A percentile compares a stretch with the other conserved stretches of the same genome.
These are phyloP conservation scores for Phytopythium kandeliae DNA, from an alignment of 352 stramenopile genomes.

Conservation along the genomic window DNA sequence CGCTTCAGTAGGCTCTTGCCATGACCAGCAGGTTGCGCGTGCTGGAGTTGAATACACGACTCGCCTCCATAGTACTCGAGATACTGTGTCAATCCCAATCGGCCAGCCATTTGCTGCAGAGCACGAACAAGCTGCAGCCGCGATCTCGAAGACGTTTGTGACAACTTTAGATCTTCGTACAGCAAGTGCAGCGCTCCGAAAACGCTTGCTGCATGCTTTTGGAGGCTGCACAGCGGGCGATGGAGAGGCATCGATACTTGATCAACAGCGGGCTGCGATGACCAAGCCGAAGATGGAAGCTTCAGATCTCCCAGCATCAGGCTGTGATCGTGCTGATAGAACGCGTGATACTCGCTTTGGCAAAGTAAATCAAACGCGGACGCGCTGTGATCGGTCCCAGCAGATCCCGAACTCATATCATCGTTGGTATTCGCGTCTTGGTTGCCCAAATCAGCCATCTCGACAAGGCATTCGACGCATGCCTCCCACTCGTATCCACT, in stretches of 20 bases:
- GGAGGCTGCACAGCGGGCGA: not conserved
- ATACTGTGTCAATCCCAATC: conserved; percentile 27
- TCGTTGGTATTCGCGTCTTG: not conserved
- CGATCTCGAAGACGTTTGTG: conserved; percentile 18
- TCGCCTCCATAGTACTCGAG: conserved; percentile 49
- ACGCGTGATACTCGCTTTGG: conserved; percentile 31
- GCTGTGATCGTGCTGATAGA: conserved; percentile 37
- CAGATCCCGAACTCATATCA: not conserved
- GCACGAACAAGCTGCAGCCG: conserved; percentile 33
- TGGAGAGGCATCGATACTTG: not conserved
- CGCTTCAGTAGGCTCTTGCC: not conserved
- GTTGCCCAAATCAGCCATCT: not conserved
- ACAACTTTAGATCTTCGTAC: conserved; percentile 67
- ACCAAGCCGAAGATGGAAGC: conserved; percentile 7
- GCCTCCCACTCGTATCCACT: conserved; percentile 1
- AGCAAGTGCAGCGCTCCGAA: conserved; percentile 59
- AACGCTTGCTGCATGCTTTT: conserved; percentile 9
- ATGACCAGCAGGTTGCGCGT: not conserved
- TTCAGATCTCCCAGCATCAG: conserved; percentile 35
- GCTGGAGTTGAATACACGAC: not conserved
- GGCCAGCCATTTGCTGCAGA: conserved; percentile 24
- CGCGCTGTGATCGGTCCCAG: conserved; percentile 2
- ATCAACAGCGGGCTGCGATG: not conserved
- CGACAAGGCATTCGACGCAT: not conserved
- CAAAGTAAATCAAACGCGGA: conserved; percentile 36